A percentile compares a stretch with the other conserved stretches of the same genome.
phyloP scores from a whole-genome alignment of 179 eudicot species.

The Pouteria campechiana region DNA sequence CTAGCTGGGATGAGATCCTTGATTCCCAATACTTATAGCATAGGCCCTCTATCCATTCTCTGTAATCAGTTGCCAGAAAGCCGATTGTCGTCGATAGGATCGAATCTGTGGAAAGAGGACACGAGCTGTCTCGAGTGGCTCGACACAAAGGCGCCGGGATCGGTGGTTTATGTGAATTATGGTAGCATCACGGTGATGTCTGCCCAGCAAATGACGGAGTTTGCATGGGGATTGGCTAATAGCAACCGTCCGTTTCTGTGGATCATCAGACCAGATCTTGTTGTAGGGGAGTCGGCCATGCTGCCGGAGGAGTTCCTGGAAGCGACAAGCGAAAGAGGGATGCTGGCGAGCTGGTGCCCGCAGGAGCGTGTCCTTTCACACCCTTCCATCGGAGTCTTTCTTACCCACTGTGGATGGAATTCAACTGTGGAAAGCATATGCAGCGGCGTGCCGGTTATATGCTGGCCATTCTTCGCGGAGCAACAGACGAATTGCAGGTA shows the following conservation, averaged over 20 bases:
- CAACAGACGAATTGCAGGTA: constrained; percentile 14
- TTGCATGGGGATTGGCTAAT: constrained; percentile 13
- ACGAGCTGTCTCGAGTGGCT: constrained; percentile 6
- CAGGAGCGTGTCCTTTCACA: constrained; percentile 10
- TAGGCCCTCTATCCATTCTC: no score
- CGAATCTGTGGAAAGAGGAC: constrained; percentile 12
- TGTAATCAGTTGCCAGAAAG: neutral
- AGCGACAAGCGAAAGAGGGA: constrained; percentile 7
- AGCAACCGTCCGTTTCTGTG: constrained; percentile 7
- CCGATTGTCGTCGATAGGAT: neutral
- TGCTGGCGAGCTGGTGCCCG: constrained; percentile 12
- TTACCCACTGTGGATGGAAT: constrained; percentile 16
- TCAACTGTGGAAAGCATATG: constrained; percentile 7
- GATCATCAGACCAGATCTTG: constrained; percentile 9
- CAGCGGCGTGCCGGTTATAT: constrained; percentile 7
- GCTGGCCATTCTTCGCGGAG: constrained; percentile 15
- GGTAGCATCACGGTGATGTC: constrained; percentile 12
- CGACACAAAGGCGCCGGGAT: constrained; percentile 1
- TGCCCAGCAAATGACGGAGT: constrained; percentile 2
- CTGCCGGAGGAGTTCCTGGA: constrained; percentile 8
- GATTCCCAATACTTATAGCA: no score
- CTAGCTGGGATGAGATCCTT: no score
- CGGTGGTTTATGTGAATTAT: constrained; percentile 9
- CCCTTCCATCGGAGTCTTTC: constrained; percentile 5
- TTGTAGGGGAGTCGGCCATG: constrained; percentile 9